phyloP scores from a whole-genome alignment of 352 stramenopile genomes.

The Globisporangium lucens region DNA sequence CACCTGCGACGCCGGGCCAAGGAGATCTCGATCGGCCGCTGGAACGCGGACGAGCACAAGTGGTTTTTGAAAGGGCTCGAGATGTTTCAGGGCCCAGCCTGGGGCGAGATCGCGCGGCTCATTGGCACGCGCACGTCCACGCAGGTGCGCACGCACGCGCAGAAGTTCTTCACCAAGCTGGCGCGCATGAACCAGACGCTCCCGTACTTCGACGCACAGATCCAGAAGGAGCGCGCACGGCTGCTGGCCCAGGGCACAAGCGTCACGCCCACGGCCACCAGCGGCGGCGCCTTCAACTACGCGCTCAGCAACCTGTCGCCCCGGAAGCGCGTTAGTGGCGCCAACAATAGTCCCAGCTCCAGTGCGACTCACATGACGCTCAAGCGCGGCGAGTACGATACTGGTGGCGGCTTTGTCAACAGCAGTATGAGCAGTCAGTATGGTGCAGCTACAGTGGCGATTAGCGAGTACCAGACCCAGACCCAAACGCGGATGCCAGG shows the following conservation, averaged over 20 bases:
- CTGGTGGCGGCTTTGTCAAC: not conserved
- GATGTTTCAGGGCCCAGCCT: slow-evolving; percentile 74
- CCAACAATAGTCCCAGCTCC: not conserved
- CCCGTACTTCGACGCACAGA: slow-evolving; percentile 74
- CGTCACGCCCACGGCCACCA: slow-evolving; percentile 46
- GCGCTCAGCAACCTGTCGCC: slow-evolving; percentile 45
- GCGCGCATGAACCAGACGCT: slow-evolving; percentile 68
- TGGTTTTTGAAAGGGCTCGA: slow-evolving; percentile 79
- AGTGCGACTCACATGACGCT: not conserved
- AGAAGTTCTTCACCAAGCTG: slow-evolving; percentile 90
- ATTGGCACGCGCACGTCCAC: slow-evolving; percentile 83
- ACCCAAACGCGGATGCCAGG: not conserved
- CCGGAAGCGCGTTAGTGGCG: slow-evolving; percentile 28
- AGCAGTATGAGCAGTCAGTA: slow-evolving; percentile 5
- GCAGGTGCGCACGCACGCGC: slow-evolving; percentile 82
- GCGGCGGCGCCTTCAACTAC: slow-evolving; percentile 23
- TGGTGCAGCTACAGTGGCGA: not conserved
- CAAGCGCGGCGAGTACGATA: slow-evolving; percentile 1
- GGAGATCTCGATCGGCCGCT: slow-evolving; percentile 71
- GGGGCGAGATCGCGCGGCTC: slow-evolving; percentile 80
- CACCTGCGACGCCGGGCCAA: slow-evolving; percentile 29
- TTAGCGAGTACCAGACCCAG: not conserved
- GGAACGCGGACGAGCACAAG: slow-evolving; percentile 72
- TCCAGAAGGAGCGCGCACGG: slow-evolving; percentile 61
- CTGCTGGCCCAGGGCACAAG: slow-evolving; percentile 49